These are phyloP conservation scores for Herpotrichia juniperi DNA, from an alignment of 2,329 filamentous ascomycete species.

Conservation along the genomic window DNA sequence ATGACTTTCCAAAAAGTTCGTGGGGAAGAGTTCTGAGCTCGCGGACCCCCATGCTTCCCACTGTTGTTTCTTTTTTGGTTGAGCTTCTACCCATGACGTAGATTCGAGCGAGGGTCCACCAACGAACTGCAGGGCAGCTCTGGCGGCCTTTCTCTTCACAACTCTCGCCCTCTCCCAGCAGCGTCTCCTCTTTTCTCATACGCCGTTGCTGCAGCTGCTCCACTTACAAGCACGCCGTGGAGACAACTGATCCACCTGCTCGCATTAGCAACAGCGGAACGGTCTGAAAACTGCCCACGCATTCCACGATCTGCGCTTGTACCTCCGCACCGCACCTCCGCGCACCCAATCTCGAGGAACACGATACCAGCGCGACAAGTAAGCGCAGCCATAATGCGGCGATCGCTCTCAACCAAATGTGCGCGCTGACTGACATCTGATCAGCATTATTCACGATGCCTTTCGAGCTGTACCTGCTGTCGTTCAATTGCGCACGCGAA, in stretches of 20 bases:
- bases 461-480: slow-evolving; percentile 78
- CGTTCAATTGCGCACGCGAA: slow-evolving; percentile 85
- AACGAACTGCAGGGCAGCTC: neutral
- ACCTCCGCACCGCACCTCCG: neutral
- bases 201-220: slow-evolving; percentile 8
- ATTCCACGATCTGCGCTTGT: too few species aligned
- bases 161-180: neutral
- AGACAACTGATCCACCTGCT: neutral
- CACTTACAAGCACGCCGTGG: slow-evolving; percentile 7
- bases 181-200: slow-evolving; percentile 12
- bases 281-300: neutral
- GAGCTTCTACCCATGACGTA: neutral
- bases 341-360: neutral
- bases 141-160: neutral
- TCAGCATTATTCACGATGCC: slow-evolving; percentile 11
- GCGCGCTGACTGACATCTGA: slow-evolving; percentile 26
- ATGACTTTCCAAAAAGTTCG: neutral
- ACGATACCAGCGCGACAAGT: neutral
- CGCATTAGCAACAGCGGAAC: neutral
- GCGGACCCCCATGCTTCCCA: neutral
- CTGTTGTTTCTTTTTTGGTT: slow-evolving; percentile 2
- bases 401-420: slow-evolving; percentile 17
- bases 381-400: slow-evolving; percentile 1
- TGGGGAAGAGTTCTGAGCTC: neutral
- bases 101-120: neutral